A percentile compares a stretch with the other conserved stretches of the same genome.
Evolutionary conservation across 192 early-diverging fungal species (phyloP).

Genomic region (Coemansia brasiliensis): DNA sequence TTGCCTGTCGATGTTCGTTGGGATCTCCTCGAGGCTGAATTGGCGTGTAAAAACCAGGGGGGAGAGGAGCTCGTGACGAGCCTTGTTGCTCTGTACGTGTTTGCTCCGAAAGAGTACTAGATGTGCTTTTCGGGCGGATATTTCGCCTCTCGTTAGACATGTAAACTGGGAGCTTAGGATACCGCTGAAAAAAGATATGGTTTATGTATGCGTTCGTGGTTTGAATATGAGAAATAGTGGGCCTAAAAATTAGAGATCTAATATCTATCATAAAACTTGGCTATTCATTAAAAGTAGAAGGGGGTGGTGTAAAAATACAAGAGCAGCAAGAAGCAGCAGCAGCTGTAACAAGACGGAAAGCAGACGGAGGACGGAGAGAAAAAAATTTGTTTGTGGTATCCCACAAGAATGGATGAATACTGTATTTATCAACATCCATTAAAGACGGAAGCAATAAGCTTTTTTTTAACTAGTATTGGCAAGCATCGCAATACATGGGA

Average conservation of each 20-base stretch:
- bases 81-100: too few species aligned
- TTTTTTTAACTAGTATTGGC: constrained; percentile 17
- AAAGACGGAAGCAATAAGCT: constrained; percentile 13
- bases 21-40: constrained; percentile 51
- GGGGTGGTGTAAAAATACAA: constrained; percentile 1
- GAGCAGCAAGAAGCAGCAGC: not conserved
- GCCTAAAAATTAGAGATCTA: not conserved
- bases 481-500: constrained; percentile 13
- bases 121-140: too few species aligned
- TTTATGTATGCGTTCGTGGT: not conserved
- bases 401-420: not conserved
- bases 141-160: too few species aligned
- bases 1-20: constrained; percentile 47
- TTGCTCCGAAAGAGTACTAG: too few species aligned
- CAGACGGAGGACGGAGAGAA: constrained; percentile 1
- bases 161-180: too few species aligned
- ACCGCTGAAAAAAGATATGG: too few species aligned
- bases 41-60: constrained; percentile 19
- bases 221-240: not conserved
- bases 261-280: not conserved
- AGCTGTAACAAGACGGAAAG: not conserved
- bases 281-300: constrained; percentile 4
- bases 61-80: too few species aligned
- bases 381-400: constrained; percentile 2
- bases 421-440: not conserved